Evolutionary conservation across 768 basidiomycete species (phyloP).

Genomic region (Agrocybe pediades): DNA sequence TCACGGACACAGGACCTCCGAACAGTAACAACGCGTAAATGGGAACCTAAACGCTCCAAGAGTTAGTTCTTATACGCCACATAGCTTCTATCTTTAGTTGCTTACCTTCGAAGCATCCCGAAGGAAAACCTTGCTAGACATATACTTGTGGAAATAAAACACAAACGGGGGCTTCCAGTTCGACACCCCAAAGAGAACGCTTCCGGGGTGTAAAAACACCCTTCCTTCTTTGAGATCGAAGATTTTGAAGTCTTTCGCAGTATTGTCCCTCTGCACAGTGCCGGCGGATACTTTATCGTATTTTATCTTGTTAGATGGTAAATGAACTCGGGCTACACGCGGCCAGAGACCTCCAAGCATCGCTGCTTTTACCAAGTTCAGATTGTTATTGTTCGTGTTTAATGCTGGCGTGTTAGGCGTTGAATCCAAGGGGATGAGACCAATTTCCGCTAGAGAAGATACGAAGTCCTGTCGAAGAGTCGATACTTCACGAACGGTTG

Average conservation of each 20-base stretch:
- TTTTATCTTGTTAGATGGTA: slow-evolving; percentile 74
- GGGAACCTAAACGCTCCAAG: slow-evolving; percentile 57
- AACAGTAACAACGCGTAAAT: slow-evolving; percentile 86
- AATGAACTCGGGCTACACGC: slow-evolving; percentile 71
- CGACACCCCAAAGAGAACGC: slow-evolving; percentile 72
- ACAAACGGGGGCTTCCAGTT: slow-evolving; percentile 80
- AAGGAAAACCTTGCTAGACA: slow-evolving; percentile 83
- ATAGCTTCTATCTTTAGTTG: neutral
- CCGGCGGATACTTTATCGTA: slow-evolving; percentile 88
- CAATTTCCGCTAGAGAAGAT: slow-evolving; percentile 66
- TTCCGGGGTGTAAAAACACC: slow-evolving; percentile 84
- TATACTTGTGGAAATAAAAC: slow-evolving; percentile 80
- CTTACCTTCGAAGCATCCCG: slow-evolving; percentile 85
- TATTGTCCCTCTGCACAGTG: slow-evolving; percentile 81
- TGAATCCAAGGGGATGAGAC: slow-evolving; percentile 58
- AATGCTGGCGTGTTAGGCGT: slow-evolving; percentile 49
- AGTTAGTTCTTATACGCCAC: no score
- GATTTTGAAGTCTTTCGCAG: slow-evolving; percentile 82
- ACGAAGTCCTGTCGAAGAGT: slow-evolving; percentile 80
- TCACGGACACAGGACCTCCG: slow-evolving; percentile 76
- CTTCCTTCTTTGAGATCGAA: slow-evolving; percentile 67
- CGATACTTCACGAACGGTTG: slow-evolving; percentile 76
- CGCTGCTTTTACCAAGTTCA: slow-evolving; percentile 81
- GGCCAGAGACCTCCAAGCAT: slow-evolving; percentile 90
- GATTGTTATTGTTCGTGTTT: slow-evolving; percentile 65